Conservation (phyloP, 2,329 filamentous ascomycete species). For the Leptosphaerulina australis region DNA sequence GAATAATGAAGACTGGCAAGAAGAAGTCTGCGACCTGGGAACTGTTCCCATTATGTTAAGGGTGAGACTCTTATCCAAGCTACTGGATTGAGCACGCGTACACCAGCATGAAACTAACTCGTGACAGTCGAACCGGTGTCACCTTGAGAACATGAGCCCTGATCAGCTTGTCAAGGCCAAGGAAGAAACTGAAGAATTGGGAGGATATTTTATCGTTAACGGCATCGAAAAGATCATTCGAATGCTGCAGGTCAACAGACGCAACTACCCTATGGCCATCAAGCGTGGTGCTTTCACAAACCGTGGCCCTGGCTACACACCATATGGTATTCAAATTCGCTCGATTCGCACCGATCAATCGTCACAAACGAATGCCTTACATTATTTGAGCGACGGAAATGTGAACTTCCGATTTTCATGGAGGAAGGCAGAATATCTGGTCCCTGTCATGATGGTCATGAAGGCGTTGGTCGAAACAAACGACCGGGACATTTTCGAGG, state of each 20-base stretch:
- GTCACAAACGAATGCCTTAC: conserved; percentile 94
- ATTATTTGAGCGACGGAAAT: conserved; percentile 95
- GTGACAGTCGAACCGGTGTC: conserved; percentile 80
- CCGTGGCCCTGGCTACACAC: conserved; percentile 85
- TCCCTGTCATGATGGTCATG: conserved; percentile 94
- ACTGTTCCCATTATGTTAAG: conserved; percentile 92
- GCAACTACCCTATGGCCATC: conserved; percentile 96
- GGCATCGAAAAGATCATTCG: conserved; percentile 97
- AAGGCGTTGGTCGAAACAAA: conserved; percentile 96
- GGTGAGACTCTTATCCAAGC: conserved; percentile 57
- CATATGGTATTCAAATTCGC: conserved; percentile 87
- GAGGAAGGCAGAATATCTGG: conserved; percentile 95
- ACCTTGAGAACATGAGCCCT: conserved; percentile 85
- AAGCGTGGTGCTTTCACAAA: conserved; percentile 87
- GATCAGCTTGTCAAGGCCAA: conserved; percentile 82
- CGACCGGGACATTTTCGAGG: conserved; percentile 93
- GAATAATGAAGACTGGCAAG: conserved; percentile 83
- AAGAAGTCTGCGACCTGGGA: conserved; percentile 83
- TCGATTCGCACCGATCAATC: conserved; percentile 97
- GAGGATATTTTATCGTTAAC: conserved; percentile 97
- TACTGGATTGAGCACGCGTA: conserved; percentile 19
- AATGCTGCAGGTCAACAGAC: conserved; percentile 84
- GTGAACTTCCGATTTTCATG: conserved; percentile 97
- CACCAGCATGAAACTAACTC: conserved; percentile 32
- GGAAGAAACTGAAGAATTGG: conserved; percentile 94